These are phyloP conservation scores for Lasiodiplodia gonubiensis DNA, from an alignment of 2,329 filamentous ascomycete species.

Conservation along the genomic window DNA sequence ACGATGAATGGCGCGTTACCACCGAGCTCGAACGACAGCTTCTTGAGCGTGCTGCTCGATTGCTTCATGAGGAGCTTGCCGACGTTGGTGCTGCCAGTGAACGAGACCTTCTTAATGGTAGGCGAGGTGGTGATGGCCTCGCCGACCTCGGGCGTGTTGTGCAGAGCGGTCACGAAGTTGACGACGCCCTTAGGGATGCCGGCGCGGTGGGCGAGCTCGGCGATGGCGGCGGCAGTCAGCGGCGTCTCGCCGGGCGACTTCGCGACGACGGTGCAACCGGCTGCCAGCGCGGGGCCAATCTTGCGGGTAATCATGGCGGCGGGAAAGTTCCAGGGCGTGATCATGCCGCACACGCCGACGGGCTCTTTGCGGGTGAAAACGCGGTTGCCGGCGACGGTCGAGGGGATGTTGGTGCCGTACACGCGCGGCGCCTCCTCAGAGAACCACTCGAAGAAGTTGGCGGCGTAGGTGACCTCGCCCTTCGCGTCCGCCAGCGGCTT, in stretches of 20 bases:
- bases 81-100: constrained; percentile 77
- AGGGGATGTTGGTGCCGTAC: constrained; percentile 72
- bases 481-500: constrained; percentile 68
- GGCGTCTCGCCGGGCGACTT: constrained; percentile 94
- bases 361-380: constrained; percentile 82
- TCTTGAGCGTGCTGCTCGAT: constrained; percentile 81
- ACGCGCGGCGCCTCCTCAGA: constrained; percentile 36
- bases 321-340: constrained; percentile 87
- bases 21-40: constrained; percentile 86
- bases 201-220: constrained; percentile 83
- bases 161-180: constrained; percentile 80
- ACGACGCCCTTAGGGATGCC: constrained; percentile 90
- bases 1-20: constrained; percentile 97
- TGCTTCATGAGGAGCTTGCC: constrained; percentile 88
- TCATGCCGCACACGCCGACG: constrained; percentile 80
- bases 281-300: constrained; percentile 74
- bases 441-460: constrained; percentile 38
- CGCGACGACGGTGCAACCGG: constrained; percentile 92
- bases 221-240: constrained; percentile 84
- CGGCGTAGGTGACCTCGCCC: constrained; percentile 36
- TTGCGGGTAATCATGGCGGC: constrained; percentile 59
- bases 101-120: constrained; percentile 85
- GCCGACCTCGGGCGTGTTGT: constrained; percentile 82
- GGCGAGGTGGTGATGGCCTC: constrained; percentile 76
- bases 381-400: constrained; percentile 72